Percentiles rank a stretch among this genome's conserved stretches.
These are phyloP conservation scores for Fraxinus floribunda DNA, from an alignment of 305 asterid genomes.

Conservation along the genomic window DNA sequence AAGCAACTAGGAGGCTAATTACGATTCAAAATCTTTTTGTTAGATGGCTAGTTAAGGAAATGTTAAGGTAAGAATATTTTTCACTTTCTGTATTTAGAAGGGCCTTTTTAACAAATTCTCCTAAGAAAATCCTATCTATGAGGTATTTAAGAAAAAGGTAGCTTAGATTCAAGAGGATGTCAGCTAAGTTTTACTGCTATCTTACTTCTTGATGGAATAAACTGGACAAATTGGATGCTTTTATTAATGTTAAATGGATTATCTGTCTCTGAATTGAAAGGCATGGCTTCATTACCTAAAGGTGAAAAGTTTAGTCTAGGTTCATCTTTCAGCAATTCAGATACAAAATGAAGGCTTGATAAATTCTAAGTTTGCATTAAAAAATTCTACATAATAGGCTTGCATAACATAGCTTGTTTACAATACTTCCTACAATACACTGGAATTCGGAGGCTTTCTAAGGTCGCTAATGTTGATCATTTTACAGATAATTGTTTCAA, in stretches of 20 bases:
- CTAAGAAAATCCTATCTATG: not conserved
- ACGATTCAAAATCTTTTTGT: not conserved
- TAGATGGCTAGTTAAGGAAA: not conserved
- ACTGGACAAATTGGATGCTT: not conserved
- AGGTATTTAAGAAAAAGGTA: not conserved
- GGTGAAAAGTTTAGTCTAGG: not conserved
- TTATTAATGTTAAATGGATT: not conserved
- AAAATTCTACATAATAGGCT: not conserved
- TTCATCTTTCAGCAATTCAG: not conserved
- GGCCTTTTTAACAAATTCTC: not conserved
- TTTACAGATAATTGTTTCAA: not conserved
- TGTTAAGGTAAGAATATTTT: not conserved
- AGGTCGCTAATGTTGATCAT: not conserved
- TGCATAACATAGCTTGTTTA: not conserved
- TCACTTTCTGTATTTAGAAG: not conserved
- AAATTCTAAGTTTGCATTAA: not conserved
- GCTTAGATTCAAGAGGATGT: not conserved
- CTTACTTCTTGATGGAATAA: not conserved
- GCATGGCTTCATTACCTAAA: not conserved
- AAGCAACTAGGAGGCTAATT: not conserved
- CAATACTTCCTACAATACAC: not conserved
- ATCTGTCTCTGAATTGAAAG: not conserved
- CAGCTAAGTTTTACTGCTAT: not conserved
- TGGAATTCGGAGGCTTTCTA: not conserved
- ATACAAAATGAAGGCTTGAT: not conserved